phyloP scores from a whole-genome alignment of 495 filamentous ascomycete genomes.

The Hypoxylon fragiforme region DNA sequence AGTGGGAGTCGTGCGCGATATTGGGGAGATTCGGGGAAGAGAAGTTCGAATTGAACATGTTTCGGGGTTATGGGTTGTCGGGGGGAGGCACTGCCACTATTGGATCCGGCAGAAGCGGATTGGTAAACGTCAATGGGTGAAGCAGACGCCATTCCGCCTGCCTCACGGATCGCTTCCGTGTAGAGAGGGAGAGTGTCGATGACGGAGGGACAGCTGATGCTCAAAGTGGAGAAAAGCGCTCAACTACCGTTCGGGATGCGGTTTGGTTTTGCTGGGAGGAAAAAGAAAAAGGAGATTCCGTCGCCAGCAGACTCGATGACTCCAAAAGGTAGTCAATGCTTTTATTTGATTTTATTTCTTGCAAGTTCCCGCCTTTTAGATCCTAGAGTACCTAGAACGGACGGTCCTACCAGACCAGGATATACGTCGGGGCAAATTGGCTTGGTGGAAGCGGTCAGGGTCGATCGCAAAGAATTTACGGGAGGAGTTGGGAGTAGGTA shows the following conservation, averaged over 20 bases:
- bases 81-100: conserved; percentile 51
- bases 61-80: conserved; percentile 62
- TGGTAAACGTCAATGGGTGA: conserved; percentile 45
- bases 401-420: conserved; percentile 12
- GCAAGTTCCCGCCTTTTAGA: conserved; percentile 9
- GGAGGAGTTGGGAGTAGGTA: conserved; percentile 14
- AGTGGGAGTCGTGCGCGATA: conserved; percentile 81
- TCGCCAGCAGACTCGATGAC: conserved; percentile 27
- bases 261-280: conserved; percentile 16
- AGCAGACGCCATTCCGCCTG: conserved; percentile 53
- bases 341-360: too few relatives aligned
- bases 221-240: conserved; percentile 36
- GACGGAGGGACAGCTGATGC: conserved; percentile 13
- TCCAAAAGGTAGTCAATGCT: too few relatives aligned
- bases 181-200: conserved; percentile 20
- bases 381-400: conserved; percentile 2
- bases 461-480: conserved; percentile 33
- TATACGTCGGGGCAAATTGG: conserved; percentile 10
- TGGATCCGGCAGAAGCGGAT: conserved; percentile 35
- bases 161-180: conserved; percentile 31
- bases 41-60: conserved; percentile 81
- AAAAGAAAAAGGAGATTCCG: conserved; percentile 13
- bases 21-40: conserved; percentile 72
- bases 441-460: conserved; percentile 29
- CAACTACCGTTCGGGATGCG: conserved; percentile 25